phyloP scores from a whole-genome alignment of 192 early-diverging fungal genomes.

The Podochytrium sp. region DNA sequence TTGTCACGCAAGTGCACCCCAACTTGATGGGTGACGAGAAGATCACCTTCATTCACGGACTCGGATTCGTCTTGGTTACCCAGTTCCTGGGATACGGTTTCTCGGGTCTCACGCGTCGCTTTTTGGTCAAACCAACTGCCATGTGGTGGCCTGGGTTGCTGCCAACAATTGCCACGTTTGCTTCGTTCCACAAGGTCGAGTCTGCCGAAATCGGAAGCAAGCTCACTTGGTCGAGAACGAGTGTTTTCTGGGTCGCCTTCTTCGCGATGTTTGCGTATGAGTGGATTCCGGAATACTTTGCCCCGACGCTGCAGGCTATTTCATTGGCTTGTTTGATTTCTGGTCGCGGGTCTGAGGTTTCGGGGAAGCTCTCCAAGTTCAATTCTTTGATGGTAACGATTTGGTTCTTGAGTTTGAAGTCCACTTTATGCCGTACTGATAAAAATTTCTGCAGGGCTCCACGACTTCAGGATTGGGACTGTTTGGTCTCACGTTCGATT shows the following conservation, averaged over 20 bases:
- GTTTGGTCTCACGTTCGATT: constrained; percentile 28
- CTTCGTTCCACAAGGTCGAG: constrained; percentile 8
- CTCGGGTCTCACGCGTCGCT: constrained; percentile 65
- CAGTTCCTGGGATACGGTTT: constrained; percentile 64
- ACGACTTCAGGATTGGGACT: constrained; percentile 20
- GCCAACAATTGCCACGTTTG: constrained; percentile 38
- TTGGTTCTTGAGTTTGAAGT: too few species aligned
- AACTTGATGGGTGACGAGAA: constrained; percentile 26
- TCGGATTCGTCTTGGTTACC: constrained; percentile 35
- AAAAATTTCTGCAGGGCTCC: too few species aligned
- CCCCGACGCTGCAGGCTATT: constrained; percentile 26
- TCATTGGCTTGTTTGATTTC: constrained; percentile 20
- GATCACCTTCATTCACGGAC: background rate
- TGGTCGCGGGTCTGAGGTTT: too few species aligned
- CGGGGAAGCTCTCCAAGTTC: background rate
- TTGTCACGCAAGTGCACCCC: constrained; percentile 18
- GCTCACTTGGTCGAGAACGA: background rate
- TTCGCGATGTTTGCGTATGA: constrained; percentile 19
- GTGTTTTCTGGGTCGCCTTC: constrained; percentile 31
- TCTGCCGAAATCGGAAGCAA: background rate
- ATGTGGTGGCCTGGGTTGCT: constrained; percentile 88
- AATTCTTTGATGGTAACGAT: background rate
- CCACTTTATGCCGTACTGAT: too few species aligned
- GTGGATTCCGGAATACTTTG: constrained; percentile 35
- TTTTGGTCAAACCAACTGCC: constrained; percentile 77